phyloP scores from a whole-genome alignment of 2,329 filamentous ascomycete genomes.

The Botrytis squamosa region DNA sequence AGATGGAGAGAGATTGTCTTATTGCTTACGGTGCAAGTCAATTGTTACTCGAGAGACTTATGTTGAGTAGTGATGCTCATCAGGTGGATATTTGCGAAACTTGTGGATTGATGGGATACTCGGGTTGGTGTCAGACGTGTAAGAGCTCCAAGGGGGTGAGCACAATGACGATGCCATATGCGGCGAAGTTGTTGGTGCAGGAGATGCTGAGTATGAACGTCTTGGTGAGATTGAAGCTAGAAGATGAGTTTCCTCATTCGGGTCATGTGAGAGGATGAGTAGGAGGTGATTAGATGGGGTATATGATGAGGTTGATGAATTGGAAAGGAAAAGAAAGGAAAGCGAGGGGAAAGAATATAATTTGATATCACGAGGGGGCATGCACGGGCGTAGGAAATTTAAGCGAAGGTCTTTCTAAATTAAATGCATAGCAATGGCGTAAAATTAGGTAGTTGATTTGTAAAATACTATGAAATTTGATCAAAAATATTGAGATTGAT shows the following conservation, averaged over 20 bases:
- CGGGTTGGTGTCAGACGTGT: slow-evolving; percentile 92
- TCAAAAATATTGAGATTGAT: background rate
- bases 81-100: slow-evolving; percentile 90
- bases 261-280: slow-evolving; percentile 16
- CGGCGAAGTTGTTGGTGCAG: slow-evolving; percentile 92
- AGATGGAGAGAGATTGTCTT: slow-evolving; percentile 98
- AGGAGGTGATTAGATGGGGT: background rate
- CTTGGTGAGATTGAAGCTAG: slow-evolving; percentile 84
- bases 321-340: background rate
- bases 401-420: background rate
- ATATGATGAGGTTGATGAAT: background rate
- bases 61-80: slow-evolving; percentile 90
- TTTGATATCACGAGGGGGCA: background rate
- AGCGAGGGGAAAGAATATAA: background rate
- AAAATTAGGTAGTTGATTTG: slow-evolving; percentile 7
- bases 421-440: slow-evolving; percentile 14
- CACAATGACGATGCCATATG: slow-evolving; percentile 96
- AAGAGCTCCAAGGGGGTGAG: slow-evolving; percentile 80
- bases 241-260: slow-evolving; percentile 78
- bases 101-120: slow-evolving; percentile 93
- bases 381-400: slow-evolving; percentile 9
- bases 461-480: slow-evolving; percentile 13
- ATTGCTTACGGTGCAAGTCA: slow-evolving; percentile 97
- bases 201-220: slow-evolving; percentile 99
- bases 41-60: slow-evolving; percentile 85